Base-by-base conservation (phyloP, 2,329 filamentous ascomycete genomes). In the Xylariaceae sp. region DNA sequence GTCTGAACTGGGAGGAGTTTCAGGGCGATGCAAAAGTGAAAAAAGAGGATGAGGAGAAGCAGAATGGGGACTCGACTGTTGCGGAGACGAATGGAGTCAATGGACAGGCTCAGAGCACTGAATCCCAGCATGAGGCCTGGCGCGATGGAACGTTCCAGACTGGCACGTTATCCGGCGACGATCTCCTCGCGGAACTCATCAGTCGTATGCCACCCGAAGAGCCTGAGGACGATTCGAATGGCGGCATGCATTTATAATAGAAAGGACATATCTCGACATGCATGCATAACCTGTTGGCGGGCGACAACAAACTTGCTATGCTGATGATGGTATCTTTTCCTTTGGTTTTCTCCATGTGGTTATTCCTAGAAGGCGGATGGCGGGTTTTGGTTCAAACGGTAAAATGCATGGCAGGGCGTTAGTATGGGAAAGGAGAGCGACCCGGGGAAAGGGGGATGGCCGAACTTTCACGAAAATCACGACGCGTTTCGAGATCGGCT, bases 141-240 rank as follows among this genome's bases (percentile, higher is more conserved):
- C 77, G 70, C 34, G 84, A 88, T 67, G 85, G 85, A 23, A 87
- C 85, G 0, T 87, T 87, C 66, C 80, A 84, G 69, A 83, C 80
- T 1, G 84, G 84, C 8, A 79, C 78, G 11, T 79, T 87, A 66
- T 75, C 78, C 57, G 78, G 76, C 18, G 85, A 87, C 62, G 80
- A 88, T 70, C 73, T 89, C 56, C 75, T 82, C 58, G 73, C 77
- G 62, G 77, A 78, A 54, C 68, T 88, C 60, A 80, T 83, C 66
- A 81, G 80, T 65, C 80, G 80, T 55, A 76, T 88, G 73, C 75
- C 77, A 5, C 68, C 80, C 23, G 75, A 69, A 10, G 72, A 73
- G 3, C 77, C 77, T 5, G 77, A 77, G 18, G 77, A 79, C 7
- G 76, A 77, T 56, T 51, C 65, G 10, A 80, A 85, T 3, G 82